Conservation (phyloP, 768 basidiomycete genomes). For the Pisolithus tinctorius region DNA sequence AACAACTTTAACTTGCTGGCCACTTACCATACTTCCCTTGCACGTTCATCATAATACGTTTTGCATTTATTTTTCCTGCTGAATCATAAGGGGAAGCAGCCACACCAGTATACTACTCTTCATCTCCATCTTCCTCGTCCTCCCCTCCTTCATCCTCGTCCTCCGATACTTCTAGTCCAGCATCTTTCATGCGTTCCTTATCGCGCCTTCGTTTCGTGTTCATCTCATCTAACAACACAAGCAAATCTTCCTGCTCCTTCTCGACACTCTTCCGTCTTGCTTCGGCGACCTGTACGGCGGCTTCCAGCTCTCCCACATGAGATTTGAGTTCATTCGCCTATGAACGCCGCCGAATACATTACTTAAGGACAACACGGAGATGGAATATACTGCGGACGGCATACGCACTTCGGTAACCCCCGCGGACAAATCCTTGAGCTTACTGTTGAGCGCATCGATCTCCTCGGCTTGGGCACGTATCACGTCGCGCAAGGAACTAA, state of each 20-base stretch:
- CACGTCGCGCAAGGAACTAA: conserved; percentile 77
- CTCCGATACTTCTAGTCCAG: conserved; percentile 85
- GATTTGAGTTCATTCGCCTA: conserved; percentile 42
- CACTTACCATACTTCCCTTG: too few relatives aligned
- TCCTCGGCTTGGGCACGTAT: conserved; percentile 79
- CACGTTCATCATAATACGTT: too few relatives aligned
- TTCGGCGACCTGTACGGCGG: conserved; percentile 45
- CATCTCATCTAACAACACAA: conserved; percentile 90
- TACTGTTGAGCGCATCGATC: conserved; percentile 59
- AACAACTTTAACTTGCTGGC: too few relatives aligned
- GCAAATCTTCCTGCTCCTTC: conserved; percentile 93
- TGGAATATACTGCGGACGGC: not conserved
- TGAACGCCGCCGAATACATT: not conserved
- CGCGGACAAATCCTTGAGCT: conserved; percentile 39
- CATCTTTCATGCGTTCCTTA: conserved; percentile 67
- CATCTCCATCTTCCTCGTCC: conserved; percentile 38
- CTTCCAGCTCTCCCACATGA: conserved; percentile 41
- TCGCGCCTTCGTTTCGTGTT: conserved; percentile 79
- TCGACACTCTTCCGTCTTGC: conserved; percentile 75
- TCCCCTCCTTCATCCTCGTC: conserved; percentile 76
- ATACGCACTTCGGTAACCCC: conserved; percentile 33
- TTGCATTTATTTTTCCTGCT: too few relatives aligned
- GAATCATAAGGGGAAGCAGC: too few relatives aligned
- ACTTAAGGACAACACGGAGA: conserved; percentile 2
- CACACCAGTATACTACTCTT: not conserved